These are phyloP conservation scores for Paraphoma chrysanthemicola DNA, from an alignment of 2,329 filamentous ascomycete genomes.

Conservation along the genomic window DNA sequence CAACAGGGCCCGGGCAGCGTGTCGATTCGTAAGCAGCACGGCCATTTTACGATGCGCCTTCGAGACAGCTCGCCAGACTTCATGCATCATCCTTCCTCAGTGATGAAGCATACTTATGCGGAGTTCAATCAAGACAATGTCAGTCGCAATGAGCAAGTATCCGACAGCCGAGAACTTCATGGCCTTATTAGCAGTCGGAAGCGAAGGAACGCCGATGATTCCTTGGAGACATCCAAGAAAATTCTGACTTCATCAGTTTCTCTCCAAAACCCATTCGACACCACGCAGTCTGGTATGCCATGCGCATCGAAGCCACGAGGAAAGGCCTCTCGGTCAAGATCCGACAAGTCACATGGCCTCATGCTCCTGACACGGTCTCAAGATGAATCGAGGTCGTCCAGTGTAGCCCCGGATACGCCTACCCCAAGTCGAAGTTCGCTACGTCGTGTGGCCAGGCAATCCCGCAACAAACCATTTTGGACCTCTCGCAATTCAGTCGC, in stretches of 20 bases:
- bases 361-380: background rate
- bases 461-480: constrained; percentile 1
- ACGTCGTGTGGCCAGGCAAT: background rate
- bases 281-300: background rate
- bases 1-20: no score
- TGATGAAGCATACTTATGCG: constrained; percentile 4
- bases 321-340: background rate
- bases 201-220: constrained; percentile 14
- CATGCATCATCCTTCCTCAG: background rate
- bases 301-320: background rate
- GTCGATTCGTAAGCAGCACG: no score
- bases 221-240: constrained; percentile 12
- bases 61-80: constrained; percentile 1
- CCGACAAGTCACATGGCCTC: background rate
- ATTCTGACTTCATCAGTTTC: constrained; percentile 5
- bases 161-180: background rate
- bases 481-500: background rate
- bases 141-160: background rate
- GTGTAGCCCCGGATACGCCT: background rate
- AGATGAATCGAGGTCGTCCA: background rate
- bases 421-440: background rate
- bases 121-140: no score
- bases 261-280: background rate
- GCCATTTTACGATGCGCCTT: no score
- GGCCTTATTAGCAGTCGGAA: constrained; percentile 5